Conservation (phyloP, 768 basidiomycete species). For the Daedaleopsis nitida region DNA sequence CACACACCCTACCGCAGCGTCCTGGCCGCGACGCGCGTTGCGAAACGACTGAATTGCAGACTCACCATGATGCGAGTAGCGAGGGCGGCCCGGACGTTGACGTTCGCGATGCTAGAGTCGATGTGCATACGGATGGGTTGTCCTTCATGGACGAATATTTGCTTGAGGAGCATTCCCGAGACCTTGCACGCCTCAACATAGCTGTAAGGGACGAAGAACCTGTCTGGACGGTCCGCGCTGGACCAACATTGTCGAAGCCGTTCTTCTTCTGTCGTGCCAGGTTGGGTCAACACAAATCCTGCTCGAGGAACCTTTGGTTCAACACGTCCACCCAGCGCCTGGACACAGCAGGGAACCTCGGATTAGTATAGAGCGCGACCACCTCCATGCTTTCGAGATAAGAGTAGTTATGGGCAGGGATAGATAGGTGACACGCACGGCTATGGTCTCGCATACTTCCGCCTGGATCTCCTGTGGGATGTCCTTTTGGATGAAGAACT, state of each 20-base stretch:
- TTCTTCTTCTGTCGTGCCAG: conserved; percentile 68
- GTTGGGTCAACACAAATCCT: conserved; percentile 73
- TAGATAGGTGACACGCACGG: conserved; percentile 42
- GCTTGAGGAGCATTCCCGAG: conserved; percentile 70
- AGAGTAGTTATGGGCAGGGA: background rate
- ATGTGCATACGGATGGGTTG: conserved; percentile 75
- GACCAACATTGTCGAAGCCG: conserved; percentile 78
- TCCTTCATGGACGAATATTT: conserved; percentile 73
- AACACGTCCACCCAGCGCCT: conserved; percentile 77
- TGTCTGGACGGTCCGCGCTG: conserved; percentile 66
- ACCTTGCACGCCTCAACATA: conserved; percentile 85
- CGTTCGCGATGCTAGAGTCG: conserved; percentile 77
- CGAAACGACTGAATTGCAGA: background rate
- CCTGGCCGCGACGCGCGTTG: background rate
- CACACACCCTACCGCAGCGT: background rate
- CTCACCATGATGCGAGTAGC: conserved; percentile 71
- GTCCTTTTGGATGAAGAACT: conserved; percentile 86
- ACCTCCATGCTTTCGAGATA: background rate
- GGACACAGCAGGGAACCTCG: conserved; percentile 2
- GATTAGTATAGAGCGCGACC: background rate
- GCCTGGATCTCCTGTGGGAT: conserved; percentile 66
- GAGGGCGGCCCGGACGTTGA: conserved; percentile 68
- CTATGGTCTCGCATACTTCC: conserved; percentile 73
- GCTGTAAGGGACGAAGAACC: conserved; percentile 79
- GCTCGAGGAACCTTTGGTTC: conserved; percentile 77